Base-by-base conservation (phyloP, 805 yeast genomes). In the Priceomyces carsonii region DNA sequence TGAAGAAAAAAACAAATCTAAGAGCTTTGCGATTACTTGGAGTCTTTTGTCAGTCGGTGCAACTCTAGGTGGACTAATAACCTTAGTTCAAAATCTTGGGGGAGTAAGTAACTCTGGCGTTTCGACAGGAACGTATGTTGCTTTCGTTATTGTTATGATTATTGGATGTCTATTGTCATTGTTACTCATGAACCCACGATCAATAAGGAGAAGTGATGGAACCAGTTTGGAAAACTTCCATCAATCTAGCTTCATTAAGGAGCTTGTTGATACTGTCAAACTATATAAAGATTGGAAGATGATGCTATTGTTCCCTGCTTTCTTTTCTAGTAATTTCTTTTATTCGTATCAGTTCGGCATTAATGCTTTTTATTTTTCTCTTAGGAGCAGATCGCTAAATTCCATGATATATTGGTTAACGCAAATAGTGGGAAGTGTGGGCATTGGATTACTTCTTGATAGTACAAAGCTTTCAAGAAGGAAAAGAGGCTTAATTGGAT, bases 11-110 rank as follows among this genome's bases (percentile, higher is more conserved):
- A 53, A 43, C 18, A 74, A 75, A 55, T 79, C 73, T 18, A 49
- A 49, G n/a, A 71, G 64, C 37, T 60, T 75, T 28, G 66, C 70
- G 57, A 50, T 65, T 13, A 73, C 73, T 51, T 74, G 79, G 79
- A 57, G 68, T 43, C 70, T 75, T 29, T 74, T 74, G 60, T 69
- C 71, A 55, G 48, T 71, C 35, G 79, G 80, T 46, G 10, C 9
- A 8, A 10, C 10, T 8, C 9, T 20, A 8, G 73, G 73, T 8
- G 78, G 73, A 33, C 66, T 74, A 33, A 79, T 79, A 27, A 55
- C 73, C 7, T 43, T 74, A 32, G 72, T 77, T 14, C 42, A 47
- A 57, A 42, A 40, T 75, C 55, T 57, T 73, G 34, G 76, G 77
- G 8, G 57, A 68, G 44, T 48, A 52, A 24, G 60, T 60, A 44